Percentiles rank a stretch among this genome's conserved stretches.
Evolutionary conservation across 495 filamentous ascomycete genomes (phyloP).

Genomic region (Aspergillus kassunensis): DNA sequence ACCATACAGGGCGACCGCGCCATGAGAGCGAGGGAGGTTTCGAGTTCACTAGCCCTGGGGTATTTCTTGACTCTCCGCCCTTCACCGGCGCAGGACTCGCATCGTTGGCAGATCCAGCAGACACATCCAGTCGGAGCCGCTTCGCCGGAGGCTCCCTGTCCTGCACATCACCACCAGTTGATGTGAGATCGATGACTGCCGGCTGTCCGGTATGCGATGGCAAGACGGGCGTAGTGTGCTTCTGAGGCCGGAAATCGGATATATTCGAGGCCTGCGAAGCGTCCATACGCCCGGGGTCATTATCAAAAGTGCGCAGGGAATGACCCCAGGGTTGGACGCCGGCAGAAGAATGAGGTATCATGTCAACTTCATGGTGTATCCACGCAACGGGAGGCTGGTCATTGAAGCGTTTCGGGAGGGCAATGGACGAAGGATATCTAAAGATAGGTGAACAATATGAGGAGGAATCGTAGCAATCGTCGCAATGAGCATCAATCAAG

Average conservation of each 20-base stretch:
- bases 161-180: constrained; percentile 27
- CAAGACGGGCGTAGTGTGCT: constrained; percentile 22
- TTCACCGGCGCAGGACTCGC: constrained; percentile 20
- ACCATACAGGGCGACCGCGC: constrained; percentile 44
- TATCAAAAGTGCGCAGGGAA: constrained; percentile 36
- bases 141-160: constrained; percentile 40
- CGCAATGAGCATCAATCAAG: not conserved
- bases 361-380: constrained; percentile 43
- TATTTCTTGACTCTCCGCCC: constrained; percentile 31
- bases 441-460: too few species aligned
- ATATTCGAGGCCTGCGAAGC: constrained; percentile 23
- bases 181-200: constrained; percentile 38
- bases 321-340: constrained; percentile 43
- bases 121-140: constrained; percentile 36
- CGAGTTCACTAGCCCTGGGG: constrained; percentile 24
- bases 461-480: too few species aligned
- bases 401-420: constrained; percentile 15
- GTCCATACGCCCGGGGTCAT: constrained; percentile 31
- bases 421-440: not conserved
- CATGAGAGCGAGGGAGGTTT: constrained; percentile 32
- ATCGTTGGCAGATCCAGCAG: constrained; percentile 21
- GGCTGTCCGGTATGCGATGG: constrained; percentile 30
- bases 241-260: constrained; percentile 27
- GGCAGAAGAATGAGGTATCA: constrained; percentile 47
- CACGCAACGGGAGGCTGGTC: constrained; percentile 18